Percentiles rank a stretch among this genome's conserved stretches.
phyloP scores from a whole-genome alignment of 371 early-diverging fungal species.

The Capillidium rhysosporum region DNA sequence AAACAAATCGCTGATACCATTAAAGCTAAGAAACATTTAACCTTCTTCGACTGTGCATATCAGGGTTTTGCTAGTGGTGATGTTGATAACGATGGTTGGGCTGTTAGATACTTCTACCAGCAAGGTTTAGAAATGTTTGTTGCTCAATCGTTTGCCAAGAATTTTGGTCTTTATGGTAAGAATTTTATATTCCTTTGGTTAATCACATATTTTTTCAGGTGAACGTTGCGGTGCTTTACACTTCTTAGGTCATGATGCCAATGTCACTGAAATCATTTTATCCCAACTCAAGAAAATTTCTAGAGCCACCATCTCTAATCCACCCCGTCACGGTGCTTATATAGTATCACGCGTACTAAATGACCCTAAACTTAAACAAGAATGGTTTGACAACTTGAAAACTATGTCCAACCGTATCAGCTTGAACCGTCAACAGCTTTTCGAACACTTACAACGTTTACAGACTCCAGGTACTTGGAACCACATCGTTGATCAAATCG shows the following conservation, averaged over 20 bases:
- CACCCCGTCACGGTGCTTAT: conserved; percentile 75
- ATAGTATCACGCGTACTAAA: conserved; percentile 70
- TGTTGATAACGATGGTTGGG: conserved; percentile 78
- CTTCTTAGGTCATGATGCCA: conserved; percentile 15
- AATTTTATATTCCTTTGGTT: not conserved
- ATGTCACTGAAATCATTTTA: conserved; percentile 40
- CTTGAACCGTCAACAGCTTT: conserved; percentile 56
- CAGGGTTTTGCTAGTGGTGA: conserved; percentile 93
- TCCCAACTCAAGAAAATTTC: conserved; percentile 69
- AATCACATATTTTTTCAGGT: conserved; percentile 19
- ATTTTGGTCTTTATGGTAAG: conserved; percentile 86
- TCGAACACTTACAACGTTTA: conserved; percentile 33
- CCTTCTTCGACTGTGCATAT: conserved; percentile 95
- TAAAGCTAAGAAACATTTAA: conserved; percentile 47
- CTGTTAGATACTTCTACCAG: conserved; percentile 77
- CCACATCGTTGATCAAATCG: conserved; percentile 85
- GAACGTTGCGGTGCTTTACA: conserved; percentile 71
- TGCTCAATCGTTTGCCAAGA: conserved; percentile 86
- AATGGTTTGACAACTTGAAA: conserved; percentile 64
- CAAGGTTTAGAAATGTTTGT: conserved; percentile 76
- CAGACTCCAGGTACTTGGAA: conserved; percentile 86
- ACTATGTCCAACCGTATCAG: conserved; percentile 80
- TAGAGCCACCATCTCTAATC: conserved; percentile 72
- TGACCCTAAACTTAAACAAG: conserved; percentile 45
- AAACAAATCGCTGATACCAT: conserved; percentile 64